Evolutionary conservation across 179 eudicot genomes (phyloP), one percentile per base, ranked within the genome.

Genomic region (Silene vulgaris): DNA sequence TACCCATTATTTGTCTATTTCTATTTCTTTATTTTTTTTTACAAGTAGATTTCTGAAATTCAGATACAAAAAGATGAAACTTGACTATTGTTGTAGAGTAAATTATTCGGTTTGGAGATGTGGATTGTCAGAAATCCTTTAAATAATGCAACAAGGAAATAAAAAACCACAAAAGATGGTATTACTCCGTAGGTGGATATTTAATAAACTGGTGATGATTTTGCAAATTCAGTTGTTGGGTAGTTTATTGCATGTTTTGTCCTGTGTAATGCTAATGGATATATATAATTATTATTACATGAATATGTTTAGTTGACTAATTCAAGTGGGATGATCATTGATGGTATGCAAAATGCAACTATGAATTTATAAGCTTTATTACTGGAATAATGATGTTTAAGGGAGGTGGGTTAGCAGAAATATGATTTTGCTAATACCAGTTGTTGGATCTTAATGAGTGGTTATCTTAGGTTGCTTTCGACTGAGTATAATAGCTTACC

Each of bases 151-250:
- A 40, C 48, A 40, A 40, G 48, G 48, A 40, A 40, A 40, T 8
- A 40, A 40, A 40, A 40, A 40, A 40, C 9, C 48, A 40, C 12
- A 8, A 40, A 40, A 5, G 11, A 40, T 40, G 12, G 48, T 52
- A 52, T 12, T 52, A 52, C 17, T 52, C 59, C 17, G 0, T 52
- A 13, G 59, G 59, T 52, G 17, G 4, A 52, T 52, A 14, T 59
- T 59, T 59, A 59, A 59, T 59, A 59, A 17, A 59, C 7, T 59
- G 21, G 8, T 59, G 64, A 59, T 59, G 64, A 59, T 59, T 59
- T 59, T 59, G 64, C 26, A 17, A 59, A 40, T 40, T 40, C 48
- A 52, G 59, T 52, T 52, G 59, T 52, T 52, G 59, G 17, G 59
- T 52, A 52, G n/a, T 52, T 52, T 52, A 11, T 52, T 52, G 59